These are phyloP conservation scores for Fonsecaea multimorphosa DNA, from an alignment of 2,329 filamentous ascomycete genomes.

Conservation along the genomic window DNA sequence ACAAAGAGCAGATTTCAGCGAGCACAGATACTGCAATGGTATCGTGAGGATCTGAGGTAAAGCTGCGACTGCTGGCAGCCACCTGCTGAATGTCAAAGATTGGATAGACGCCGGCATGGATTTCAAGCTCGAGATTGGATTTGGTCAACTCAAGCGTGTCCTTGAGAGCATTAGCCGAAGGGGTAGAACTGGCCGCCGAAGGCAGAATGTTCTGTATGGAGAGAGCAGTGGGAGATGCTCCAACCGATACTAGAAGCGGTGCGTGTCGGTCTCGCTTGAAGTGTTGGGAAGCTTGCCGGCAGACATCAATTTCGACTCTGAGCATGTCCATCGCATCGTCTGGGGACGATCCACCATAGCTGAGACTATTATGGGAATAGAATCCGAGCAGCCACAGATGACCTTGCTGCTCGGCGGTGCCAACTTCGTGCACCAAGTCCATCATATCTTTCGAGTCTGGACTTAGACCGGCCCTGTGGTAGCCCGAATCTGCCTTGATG, in stretches of 20 bases:
- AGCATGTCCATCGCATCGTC: slow-evolving; percentile 66
- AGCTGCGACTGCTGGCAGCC: slow-evolving; percentile 68
- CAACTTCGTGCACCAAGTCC: slow-evolving; percentile 42
- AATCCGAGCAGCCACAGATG: slow-evolving; percentile 63
- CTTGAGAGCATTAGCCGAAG: slow-evolving; percentile 32
- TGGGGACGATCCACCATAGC: slow-evolving; percentile 64
- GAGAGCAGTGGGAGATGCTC: slow-evolving; percentile 76
- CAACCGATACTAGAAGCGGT: slow-evolving; percentile 68
- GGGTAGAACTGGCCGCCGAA: slow-evolving; percentile 36
- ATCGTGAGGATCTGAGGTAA: slow-evolving; percentile 44
- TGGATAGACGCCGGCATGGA: slow-evolving; percentile 79
- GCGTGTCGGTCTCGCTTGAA: slow-evolving; percentile 35
- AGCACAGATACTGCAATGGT: slow-evolving; percentile 72
- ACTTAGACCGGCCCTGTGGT: slow-evolving; percentile 71
- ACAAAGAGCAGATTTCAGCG: slow-evolving; percentile 73
- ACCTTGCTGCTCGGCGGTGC: slow-evolving; percentile 40
- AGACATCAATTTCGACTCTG: slow-evolving; percentile 63
- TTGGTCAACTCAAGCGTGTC: slow-evolving; percentile 34
- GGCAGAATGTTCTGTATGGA: slow-evolving; percentile 65
- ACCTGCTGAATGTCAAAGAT: slow-evolving; percentile 80
- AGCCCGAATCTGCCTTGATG: slow-evolving; percentile 77
- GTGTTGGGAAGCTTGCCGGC: slow-evolving; percentile 43
- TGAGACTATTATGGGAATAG: slow-evolving; percentile 73
- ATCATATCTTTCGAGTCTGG: slow-evolving; percentile 54
- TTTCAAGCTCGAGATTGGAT: slow-evolving; percentile 62